Evolutionary conservation across 257 asterid species (phyloP).

Genomic region (Coffea eugenioides): DNA sequence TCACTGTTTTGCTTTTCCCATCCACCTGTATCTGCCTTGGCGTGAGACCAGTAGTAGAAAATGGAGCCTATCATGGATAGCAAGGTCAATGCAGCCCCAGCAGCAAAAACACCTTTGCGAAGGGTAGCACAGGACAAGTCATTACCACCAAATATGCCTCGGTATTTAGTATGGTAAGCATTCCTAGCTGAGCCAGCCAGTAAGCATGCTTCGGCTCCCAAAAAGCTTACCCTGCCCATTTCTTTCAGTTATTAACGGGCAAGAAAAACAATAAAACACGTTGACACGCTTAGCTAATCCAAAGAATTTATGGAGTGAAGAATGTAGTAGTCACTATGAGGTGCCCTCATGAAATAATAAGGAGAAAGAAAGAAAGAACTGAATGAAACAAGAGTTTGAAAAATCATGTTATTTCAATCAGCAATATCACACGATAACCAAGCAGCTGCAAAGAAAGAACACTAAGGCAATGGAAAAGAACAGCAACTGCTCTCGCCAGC

Average conservation of each 20-base stretch:
- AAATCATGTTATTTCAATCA: neutral
- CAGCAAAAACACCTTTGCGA: conserved; percentile 93
- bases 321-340: no score
- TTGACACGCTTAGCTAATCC: neutral
- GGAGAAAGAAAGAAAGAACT: neutral
- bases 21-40: conserved; percentile 87
- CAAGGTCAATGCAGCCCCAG: conserved; percentile 77
- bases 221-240: conserved; percentile 65
- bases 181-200: conserved; percentile 93
- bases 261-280: neutral
- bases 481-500: neutral
- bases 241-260: neutral
- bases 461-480: neutral
- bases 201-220: conserved; percentile 93
- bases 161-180: conserved; percentile 91
- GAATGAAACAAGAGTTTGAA: neutral
- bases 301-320: neutral
- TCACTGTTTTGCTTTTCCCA: conserved; percentile 85
- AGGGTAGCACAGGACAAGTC: conserved; percentile 84
- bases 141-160: conserved; percentile 54
- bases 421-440: neutral
- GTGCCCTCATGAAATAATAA: neutral
- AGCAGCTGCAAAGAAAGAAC: neutral
- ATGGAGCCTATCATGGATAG: conserved; percentile 56
- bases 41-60: conserved; percentile 75